phyloP scores from a whole-genome alignment of 2,329 filamentous ascomycete species.

The Didymella glomerata region DNA sequence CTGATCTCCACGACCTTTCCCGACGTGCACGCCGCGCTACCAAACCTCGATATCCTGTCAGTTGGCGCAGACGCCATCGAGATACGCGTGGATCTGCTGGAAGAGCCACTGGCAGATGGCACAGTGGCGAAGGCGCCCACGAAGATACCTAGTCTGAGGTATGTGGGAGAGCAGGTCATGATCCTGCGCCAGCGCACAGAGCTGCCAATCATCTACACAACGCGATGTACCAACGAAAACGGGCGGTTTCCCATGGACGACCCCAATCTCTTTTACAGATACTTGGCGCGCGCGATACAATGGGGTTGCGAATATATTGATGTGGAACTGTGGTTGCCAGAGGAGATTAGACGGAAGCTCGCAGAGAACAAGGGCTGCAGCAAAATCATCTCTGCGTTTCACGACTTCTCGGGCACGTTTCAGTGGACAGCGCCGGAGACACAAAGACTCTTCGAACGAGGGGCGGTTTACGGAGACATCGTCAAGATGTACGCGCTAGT shows the following conservation, averaged over 20 bases:
- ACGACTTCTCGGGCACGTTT: constrained; percentile 85
- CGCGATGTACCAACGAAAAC: constrained; percentile 81
- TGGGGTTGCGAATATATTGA: constrained; percentile 93
- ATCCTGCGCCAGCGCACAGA: constrained; percentile 82
- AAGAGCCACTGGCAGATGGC: constrained; percentile 71
- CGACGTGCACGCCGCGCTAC: constrained; percentile 81
- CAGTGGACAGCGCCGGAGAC: constrained; percentile 81
- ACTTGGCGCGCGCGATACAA: constrained; percentile 83
- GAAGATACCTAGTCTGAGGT: constrained; percentile 77
- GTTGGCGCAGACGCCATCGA: constrained; percentile 88
- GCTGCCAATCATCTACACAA: constrained; percentile 89
- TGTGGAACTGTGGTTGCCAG: constrained; percentile 86
- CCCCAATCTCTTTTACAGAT: constrained; percentile 76
- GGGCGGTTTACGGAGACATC: constrained; percentile 79
- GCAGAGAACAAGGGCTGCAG: constrained; percentile 77
- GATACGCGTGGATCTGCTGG: constrained; percentile 81
- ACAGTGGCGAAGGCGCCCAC: constrained; percentile 71
- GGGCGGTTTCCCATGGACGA: constrained; percentile 86
- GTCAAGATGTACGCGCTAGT: constrained; percentile 92
- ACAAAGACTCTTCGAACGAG: constrained; percentile 74
- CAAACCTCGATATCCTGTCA: constrained; percentile 86
- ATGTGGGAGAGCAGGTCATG: constrained; percentile 88
- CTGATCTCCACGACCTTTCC: constrained; percentile 90
- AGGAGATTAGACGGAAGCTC: constrained; percentile 73
- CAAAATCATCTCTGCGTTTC: constrained; percentile 89